phyloP scores from a whole-genome alignment of 345 rosid genomes.

The Streptanthus diversifolius region DNA sequence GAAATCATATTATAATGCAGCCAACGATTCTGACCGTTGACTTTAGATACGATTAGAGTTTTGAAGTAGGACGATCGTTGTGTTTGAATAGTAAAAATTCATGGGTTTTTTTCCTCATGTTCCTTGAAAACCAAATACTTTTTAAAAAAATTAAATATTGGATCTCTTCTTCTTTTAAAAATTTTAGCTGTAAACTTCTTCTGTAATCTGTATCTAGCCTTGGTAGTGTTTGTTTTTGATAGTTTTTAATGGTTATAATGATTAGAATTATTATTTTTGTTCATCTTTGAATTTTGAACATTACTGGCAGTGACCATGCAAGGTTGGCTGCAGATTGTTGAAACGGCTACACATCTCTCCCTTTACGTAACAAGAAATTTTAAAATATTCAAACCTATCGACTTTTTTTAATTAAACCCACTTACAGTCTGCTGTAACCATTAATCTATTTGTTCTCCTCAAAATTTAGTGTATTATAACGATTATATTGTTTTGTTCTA shows the following conservation, averaged over 20 bases:
- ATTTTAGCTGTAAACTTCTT: neutral
- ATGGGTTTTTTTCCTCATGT: neutral
- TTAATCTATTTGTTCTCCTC: neutral
- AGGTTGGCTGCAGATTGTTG: conserved; percentile 26
- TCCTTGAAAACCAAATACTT: neutral
- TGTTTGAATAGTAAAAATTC: conserved; percentile 7
- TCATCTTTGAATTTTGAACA: conserved; percentile 21
- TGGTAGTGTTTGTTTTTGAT: neutral
- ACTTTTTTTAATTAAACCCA: conserved; percentile 12
- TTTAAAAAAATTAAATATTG: neutral
- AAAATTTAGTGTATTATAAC: conserved; percentile 1
- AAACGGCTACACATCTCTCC: conserved; percentile 5
- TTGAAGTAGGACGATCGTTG: conserved; percentile 3
- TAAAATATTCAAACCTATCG: conserved; percentile 13
- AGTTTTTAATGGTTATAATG: neutral
- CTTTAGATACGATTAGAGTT: conserved; percentile 11
- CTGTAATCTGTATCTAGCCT: neutral
- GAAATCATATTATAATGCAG: conserved; percentile 18
- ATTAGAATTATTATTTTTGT: neutral
- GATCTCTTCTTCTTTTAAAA: neutral
- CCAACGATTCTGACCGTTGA: conserved; percentile 80
- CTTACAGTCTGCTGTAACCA: conserved; percentile 18
- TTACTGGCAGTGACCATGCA: neutral
- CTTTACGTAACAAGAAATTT: conserved; percentile 4
- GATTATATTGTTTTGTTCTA: neutral